A percentile compares a stretch with the other conserved stretches of the same genome.
Conservation (phyloP, 495 filamentous ascomycete genomes). For the Clavariopsis aquatica region DNA sequence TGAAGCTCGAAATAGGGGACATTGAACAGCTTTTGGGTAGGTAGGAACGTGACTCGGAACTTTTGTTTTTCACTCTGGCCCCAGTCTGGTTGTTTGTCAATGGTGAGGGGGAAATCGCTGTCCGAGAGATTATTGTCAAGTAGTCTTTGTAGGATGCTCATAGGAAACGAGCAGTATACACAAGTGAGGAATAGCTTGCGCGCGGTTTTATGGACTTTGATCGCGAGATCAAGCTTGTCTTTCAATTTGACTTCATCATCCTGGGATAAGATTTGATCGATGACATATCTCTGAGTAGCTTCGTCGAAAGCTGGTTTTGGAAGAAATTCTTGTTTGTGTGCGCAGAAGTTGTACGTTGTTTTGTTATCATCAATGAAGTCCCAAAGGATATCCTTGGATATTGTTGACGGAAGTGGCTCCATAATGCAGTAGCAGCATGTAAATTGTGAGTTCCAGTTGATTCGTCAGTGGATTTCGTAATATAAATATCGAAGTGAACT, state of each 20-base stretch:
- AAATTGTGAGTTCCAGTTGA: no score
- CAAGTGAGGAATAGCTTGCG: conserved; percentile 14
- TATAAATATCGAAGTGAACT: neutral
- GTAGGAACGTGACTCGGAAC: neutral
- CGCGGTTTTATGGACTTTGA: neutral
- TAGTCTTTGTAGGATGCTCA: conserved; percentile 9
- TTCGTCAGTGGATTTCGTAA: neutral
- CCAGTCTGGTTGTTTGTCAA: neutral
- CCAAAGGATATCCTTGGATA: neutral
- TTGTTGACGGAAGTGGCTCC: no score
- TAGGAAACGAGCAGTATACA: neutral
- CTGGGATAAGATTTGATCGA: conserved; percentile 1
- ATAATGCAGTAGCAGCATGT: no score
- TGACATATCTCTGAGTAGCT: neutral
- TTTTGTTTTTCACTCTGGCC: neutral
- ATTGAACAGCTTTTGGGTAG: conserved; percentile 9
- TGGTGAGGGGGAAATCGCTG: neutral
- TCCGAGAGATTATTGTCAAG: conserved; percentile 10
- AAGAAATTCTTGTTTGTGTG: conserved; percentile 2
- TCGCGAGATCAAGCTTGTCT: neutral
- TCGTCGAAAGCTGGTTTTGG: conserved; percentile 2
- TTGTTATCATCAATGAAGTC: neutral
- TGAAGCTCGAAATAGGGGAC: conserved; percentile 2
- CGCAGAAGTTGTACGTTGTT: neutral
- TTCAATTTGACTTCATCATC: conserved; percentile 2